These are phyloP conservation scores for Anthracocystis setariae DNA, from an alignment of 1,284 basidiomycete genomes.

Conservation along the genomic window DNA sequence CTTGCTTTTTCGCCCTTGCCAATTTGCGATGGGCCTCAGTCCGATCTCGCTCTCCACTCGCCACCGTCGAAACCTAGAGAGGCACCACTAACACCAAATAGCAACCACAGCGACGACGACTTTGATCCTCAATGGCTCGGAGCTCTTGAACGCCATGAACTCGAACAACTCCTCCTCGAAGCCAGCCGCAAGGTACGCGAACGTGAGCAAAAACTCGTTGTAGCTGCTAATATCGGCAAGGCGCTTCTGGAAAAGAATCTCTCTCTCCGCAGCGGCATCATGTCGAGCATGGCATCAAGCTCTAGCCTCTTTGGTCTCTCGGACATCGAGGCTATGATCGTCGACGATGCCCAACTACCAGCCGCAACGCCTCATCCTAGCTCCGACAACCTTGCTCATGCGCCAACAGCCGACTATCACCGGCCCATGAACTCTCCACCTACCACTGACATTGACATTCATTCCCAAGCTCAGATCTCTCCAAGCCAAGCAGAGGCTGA, in stretches of 20 bases:
- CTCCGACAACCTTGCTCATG: neutral
- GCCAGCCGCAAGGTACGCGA: constrained; percentile 58
- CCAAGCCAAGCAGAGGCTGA: constrained; percentile 21
- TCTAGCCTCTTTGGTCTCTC: constrained; percentile 32
- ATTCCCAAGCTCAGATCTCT: constrained; percentile 20
- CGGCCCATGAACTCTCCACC: constrained; percentile 50
- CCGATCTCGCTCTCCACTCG: neutral
- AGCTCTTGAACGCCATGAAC: constrained; percentile 51
- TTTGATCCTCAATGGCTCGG: constrained; percentile 49
- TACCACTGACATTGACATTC: constrained; percentile 39
- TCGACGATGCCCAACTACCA: constrained; percentile 7
- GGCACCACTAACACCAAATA: neutral
- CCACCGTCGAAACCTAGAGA: neutral
- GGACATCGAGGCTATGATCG: constrained; percentile 37
- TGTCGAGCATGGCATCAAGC: constrained; percentile 45
- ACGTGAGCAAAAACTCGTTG: constrained; percentile 55
- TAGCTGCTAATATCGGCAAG: constrained; percentile 61
- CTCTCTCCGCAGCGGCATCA: constrained; percentile 50
- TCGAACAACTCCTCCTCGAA: constrained; percentile 54
- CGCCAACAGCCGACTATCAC: neutral
- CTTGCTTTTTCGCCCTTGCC: neutral
- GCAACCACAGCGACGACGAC: neutral
- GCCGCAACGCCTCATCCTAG: neutral
- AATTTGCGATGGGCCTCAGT: neutral
- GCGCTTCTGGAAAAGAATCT: constrained; percentile 62